Evolutionary conservation across 345 rosid genomes (phyloP), one percentile per base, ranked within the genome.

Genomic region (Populus tremula): DNA sequence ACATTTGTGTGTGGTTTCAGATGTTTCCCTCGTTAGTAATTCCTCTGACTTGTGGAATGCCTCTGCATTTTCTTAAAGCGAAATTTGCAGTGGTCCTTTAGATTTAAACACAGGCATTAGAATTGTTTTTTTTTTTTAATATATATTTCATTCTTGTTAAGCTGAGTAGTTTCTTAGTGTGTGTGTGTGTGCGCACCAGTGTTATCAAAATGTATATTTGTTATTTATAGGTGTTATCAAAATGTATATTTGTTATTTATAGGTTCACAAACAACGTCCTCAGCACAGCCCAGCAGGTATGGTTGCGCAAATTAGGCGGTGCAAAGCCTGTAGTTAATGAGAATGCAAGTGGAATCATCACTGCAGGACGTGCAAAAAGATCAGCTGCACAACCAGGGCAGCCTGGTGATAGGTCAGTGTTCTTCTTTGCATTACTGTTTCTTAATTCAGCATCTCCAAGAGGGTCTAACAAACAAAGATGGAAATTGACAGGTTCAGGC

Each of bases 251-350:
- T 83, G 64, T 69, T 54, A 38, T 74, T 75, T 86, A 71, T 82
- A 96, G 99, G 99, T 93, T 96, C 80, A 89, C 93, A 73, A 96
- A 96, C 81, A 96, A 96, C 61, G 86, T 96, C 68, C 96, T 96
- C 56, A 96, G 99, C 83, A 96, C 99, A 0, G 96, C 98, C 20
- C 99, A 96, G 80, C 99, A 96, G 80, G 90, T 96, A 65, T 96
- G 98, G 98, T 87, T 96, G 67, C 94, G 97, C 77, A 93, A 91
- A 86, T 86, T 91, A 81, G 99, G 99, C 56, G 98, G 99, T 71
- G 98, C 99, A 71, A 88, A 88, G 77, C 91, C 99, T 71, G 92
- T 83, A 47, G 90, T 93, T 77, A 84, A 79, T 84, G 97, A 91
- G 83, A 88, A 90, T 76, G 96, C 98, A 23, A 84, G 88, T 79